These are phyloP conservation scores for Podosphaera leucotricha DNA, from an alignment of 2,329 filamentous ascomycete genomes.

Conservation along the genomic window DNA sequence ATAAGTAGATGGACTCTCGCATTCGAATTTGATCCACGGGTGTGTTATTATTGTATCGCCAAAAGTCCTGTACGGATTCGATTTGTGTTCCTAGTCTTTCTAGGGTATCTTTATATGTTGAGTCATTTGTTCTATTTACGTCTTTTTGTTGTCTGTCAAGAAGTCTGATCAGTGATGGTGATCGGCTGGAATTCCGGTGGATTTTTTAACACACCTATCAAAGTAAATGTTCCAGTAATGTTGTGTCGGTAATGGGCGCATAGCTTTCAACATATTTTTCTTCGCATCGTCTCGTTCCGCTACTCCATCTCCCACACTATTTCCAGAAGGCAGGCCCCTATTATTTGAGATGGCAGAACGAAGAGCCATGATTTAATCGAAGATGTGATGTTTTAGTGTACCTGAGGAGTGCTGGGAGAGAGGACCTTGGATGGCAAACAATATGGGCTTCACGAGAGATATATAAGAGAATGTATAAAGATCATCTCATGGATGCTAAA, in stretches of 20 bases:
- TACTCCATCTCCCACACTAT: conserved; percentile 34
- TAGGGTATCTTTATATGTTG: conserved; percentile 18
- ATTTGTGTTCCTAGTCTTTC: conserved; percentile 41
- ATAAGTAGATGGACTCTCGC: conserved; percentile 56
- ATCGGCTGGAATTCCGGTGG: too few relatives aligned
- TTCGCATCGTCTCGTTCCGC: conserved; percentile 58
- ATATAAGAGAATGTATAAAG: too few relatives aligned
- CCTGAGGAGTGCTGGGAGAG: too few relatives aligned
- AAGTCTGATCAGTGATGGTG: neutral
- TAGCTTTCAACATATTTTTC: conserved; percentile 58
- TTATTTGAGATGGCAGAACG: conserved; percentile 36
- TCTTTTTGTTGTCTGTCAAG: conserved; percentile 15
- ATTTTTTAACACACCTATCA: conserved; percentile 32
- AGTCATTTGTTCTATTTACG: conserved; percentile 16
- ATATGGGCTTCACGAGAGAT: too few relatives aligned
- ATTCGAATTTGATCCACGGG: conserved; percentile 53
- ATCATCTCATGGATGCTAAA: too few relatives aligned
- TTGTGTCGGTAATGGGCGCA: conserved; percentile 50
- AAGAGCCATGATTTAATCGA: conserved; percentile 23
- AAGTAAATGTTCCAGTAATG: conserved; percentile 59
- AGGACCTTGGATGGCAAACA: too few relatives aligned
- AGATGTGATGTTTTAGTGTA: too few relatives aligned
- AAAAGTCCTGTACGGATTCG: conserved; percentile 67
- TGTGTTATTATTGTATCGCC: conserved; percentile 62
- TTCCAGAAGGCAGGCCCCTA: conserved; percentile 37